A percentile compares a stretch with the other conserved stretches of the same genome.
These are phyloP conservation scores for Sphaerobolus stellatus DNA, from an alignment of 1,284 basidiomycete species.

Conservation along the genomic window DNA sequence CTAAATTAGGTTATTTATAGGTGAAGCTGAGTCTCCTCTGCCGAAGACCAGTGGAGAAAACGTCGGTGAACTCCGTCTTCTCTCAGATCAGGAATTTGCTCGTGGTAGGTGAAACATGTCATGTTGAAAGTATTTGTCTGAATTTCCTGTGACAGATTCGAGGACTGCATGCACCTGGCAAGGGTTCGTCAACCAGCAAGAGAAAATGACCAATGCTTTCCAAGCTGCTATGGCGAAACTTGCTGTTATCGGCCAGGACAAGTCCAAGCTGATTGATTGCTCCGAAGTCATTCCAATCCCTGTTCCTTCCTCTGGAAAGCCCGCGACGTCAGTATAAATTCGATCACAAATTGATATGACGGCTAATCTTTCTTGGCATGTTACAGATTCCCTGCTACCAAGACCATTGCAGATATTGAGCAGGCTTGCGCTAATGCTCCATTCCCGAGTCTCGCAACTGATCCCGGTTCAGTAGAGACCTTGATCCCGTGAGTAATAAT, in stretches of 20 bases:
- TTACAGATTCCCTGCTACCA: conserved; percentile 1
- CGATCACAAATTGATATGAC: not conserved
- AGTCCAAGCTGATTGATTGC: conserved; percentile 34
- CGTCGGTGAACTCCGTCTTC: conserved; percentile 40
- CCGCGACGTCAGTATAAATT: not conserved
- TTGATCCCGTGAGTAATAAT: not conserved
- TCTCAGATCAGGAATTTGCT: conserved; percentile 33
- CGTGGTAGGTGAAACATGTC: conserved; percentile 9
- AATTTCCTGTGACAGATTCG: not conserved
- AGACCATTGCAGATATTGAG: conserved; percentile 1
- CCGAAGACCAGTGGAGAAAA: not conserved
- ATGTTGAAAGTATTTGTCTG: not conserved
- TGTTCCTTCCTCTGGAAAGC: conserved; percentile 15
- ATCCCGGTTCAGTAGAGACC: not conserved
- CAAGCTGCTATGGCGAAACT: conserved; percentile 36
- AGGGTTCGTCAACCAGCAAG: conserved; percentile 34
- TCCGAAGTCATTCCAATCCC: conserved; percentile 38
- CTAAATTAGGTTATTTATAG: conserved; percentile 10
- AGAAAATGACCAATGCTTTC: conserved; percentile 28
- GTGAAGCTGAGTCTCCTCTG: conserved; percentile 20
- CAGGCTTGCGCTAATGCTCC: conserved; percentile 1
- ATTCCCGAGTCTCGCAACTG: not conserved
- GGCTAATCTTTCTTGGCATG: not conserved
- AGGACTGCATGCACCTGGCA: conserved; percentile 30
- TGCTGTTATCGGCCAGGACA: conserved; percentile 35